These are phyloP conservation scores for Verticillium nonalfalfae DNA, from an alignment of 2,329 filamentous ascomycete species.

Conservation along the genomic window DNA sequence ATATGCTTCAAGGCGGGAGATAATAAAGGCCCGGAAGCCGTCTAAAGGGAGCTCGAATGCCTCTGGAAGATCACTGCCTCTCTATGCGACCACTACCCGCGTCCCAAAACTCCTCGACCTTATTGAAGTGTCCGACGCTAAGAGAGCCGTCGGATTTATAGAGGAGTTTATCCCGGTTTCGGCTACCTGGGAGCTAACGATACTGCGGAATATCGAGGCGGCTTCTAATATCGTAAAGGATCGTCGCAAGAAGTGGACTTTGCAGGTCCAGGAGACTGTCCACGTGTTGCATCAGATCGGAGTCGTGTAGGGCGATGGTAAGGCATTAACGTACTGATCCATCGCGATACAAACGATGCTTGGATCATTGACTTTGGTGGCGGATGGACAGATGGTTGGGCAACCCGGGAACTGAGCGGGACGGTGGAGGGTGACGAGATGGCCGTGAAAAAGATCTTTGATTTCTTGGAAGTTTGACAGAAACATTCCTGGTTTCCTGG, in stretches of 20 bases:
- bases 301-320: not conserved
- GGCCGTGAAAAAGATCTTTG: not conserved
- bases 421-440: not conserved
- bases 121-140: not conserved
- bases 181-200: not conserved
- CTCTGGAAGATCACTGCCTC: conserved; percentile 9
- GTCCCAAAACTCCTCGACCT: conserved; percentile 8
- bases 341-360: not conserved
- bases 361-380: not conserved
- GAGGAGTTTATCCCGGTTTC: conserved; percentile 8
- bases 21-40: too few species aligned
- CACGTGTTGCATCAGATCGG: not conserved
- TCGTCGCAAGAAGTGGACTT: not conserved
- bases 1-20: conserved; percentile 8
- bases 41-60: conserved; percentile 5
- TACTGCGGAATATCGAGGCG: not conserved
- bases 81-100: conserved; percentile 2
- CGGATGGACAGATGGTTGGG: not conserved
- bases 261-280: not conserved
- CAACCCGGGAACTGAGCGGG: not conserved
- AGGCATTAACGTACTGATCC: not conserved
- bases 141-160: conserved; percentile 9
- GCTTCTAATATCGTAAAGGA: not conserved
- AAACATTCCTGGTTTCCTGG: too few species aligned
- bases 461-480: not conserved